Base-by-base conservation (phyloP, 768 basidiomycete genomes). In the Lentinula edodes region DNA sequence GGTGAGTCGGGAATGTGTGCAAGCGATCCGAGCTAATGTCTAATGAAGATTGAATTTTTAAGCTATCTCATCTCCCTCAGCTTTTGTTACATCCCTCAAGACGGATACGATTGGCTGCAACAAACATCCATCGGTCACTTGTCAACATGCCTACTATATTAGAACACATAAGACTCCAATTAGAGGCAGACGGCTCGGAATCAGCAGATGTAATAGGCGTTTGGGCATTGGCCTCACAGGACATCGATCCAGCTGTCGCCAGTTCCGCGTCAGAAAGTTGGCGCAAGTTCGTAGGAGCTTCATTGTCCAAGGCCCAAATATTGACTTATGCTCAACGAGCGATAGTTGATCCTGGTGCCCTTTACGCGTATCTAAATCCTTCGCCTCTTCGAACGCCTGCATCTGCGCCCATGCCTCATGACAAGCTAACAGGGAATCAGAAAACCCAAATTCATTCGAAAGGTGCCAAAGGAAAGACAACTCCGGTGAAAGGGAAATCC, bases 31-130 rank as follows among this genome's bases (percentile, higher is more conserved):
- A 63, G 18, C 60, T 39, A 53, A 34, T n/a, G 38, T 63, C 61
- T 66, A 41, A n/a, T 34, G 16, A n/a, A 45, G n/a, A 28, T 38
- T 28, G 32, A 13, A 34, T 20, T 28, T 51, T 58, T 50, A 62
- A 96, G 95, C 75, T 93, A 38, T 91, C 97, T 72, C 93, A 96
- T 72, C 74, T 90, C n/a, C 87, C 95, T 0, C 78, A 88, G 0
- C 79, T 97, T 15, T 84, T 93, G 57, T 76, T 91, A 36, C 91
- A 95, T 64, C 84, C 92, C 0, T 87, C 89, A 8, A 85, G 93
- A 38, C 85, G 91, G 45, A 78, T 95, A 52, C 88, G 87, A 9
- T 70, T 79, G 34, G 80, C 85, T 4, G 80, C 86, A 34, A 84
- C 82, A 43, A 78, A 77, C 0, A 70, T 90, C 2, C 92, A 96